These are phyloP conservation scores for Termitomyces sp. DNA, from an alignment of 768 basidiomycete species.

Conservation along the genomic window DNA sequence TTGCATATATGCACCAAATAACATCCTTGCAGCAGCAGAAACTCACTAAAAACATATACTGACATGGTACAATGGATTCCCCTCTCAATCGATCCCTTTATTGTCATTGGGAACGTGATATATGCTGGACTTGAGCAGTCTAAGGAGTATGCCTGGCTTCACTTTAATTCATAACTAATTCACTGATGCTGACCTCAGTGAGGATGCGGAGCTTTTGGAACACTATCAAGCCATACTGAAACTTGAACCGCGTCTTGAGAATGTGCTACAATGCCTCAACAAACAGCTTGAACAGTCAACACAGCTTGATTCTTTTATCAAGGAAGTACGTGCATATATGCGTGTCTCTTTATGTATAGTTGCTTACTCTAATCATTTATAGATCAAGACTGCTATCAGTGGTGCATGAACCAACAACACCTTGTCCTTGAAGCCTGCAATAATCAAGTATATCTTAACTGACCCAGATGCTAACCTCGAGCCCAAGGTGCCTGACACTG, in stretches of 20 bases:
- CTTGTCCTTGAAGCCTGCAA: background rate
- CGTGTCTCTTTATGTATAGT: background rate
- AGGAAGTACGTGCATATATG: background rate
- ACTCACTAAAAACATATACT: background rate
- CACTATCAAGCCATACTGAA: background rate
- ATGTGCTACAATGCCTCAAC: conserved; percentile 12
- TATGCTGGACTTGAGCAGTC: background rate
- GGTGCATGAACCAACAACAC: background rate
- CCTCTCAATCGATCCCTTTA: background rate
- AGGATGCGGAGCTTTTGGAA: too few species aligned
- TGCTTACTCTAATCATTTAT: background rate
- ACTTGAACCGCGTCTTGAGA: background rate
- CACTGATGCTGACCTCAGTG: too few species aligned
- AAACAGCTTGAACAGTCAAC: background rate
- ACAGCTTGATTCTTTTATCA: background rate
- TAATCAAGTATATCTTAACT: background rate
- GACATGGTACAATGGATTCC: background rate
- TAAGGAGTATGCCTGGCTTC: background rate
- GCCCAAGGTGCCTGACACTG: background rate
- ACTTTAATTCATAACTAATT: too few species aligned
- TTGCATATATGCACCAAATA: background rate
- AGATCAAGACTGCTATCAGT: background rate
- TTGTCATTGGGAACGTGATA: background rate
- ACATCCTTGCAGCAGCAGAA: background rate
- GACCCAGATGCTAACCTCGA: background rate